phyloP scores from a whole-genome alignment of 179 eudicot species.

The Carnegiea gigantea region DNA sequence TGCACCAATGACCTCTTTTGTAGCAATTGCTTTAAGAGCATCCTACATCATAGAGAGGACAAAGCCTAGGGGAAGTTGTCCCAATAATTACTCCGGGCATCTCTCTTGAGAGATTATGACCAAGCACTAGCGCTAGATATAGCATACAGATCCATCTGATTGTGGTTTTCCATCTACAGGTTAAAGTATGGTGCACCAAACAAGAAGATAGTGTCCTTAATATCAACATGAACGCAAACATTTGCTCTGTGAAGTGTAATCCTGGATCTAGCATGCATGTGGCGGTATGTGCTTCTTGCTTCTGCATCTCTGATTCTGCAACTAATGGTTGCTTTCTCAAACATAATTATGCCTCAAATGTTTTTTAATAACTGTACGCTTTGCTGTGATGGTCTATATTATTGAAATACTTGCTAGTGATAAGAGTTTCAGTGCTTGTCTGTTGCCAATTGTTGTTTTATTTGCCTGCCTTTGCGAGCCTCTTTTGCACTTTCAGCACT shows the following conservation, averaged over 20 bases:
- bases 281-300: slow-evolving; percentile 51
- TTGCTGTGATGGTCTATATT: neutral
- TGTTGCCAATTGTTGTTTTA: neutral
- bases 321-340: neutral
- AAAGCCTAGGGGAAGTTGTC: neutral
- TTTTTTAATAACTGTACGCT: neutral
- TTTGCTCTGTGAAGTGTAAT: slow-evolving; percentile 90
- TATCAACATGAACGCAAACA: slow-evolving; percentile 81
- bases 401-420: neutral
- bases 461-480: neutral
- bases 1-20: no score
- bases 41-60: neutral
- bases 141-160: slow-evolving; percentile 1
- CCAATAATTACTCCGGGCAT: neutral
- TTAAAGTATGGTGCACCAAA: slow-evolving; percentile 89
- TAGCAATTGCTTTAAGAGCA: no score
- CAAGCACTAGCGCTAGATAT: neutral
- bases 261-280: slow-evolving; percentile 87
- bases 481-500: neutral
- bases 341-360: neutral
- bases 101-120: neutral
- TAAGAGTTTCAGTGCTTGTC: neutral
- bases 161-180: slow-evolving; percentile 43
- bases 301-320: neutral
- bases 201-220: slow-evolving; percentile 84